Evolutionary conservation across 257 asterid species (phyloP).

Genomic region (Solanum virginianum): DNA sequence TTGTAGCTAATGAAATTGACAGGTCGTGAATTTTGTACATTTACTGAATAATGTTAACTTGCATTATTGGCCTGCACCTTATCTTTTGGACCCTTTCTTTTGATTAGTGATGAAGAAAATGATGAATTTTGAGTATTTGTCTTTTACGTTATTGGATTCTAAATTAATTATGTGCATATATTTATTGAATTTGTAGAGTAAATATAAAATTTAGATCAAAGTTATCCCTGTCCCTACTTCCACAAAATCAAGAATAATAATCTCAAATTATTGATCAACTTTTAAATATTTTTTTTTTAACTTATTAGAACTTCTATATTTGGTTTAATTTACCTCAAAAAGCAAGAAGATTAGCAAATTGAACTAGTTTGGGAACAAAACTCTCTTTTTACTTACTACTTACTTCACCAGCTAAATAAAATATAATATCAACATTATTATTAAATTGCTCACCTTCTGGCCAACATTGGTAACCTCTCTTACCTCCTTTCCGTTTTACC

Average conservation of each 20-base stretch:
- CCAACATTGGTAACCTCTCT: not conserved
- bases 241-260: not conserved
- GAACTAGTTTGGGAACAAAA: not conserved
- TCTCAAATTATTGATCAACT: no score
- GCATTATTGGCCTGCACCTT: not conserved
- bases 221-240: not conserved
- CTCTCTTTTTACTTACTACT: not conserved
- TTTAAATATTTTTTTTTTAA: no score
- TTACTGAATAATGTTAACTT: not conserved
- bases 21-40: constrained; percentile 1
- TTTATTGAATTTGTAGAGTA: no score
- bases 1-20: not conserved
- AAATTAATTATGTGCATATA: not conserved
- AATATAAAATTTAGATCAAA: not conserved
- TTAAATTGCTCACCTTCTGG: not conserved
- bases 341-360: no score
- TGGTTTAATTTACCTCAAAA: no score
- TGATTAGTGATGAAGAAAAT: not conserved
- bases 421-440: not conserved
- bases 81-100: not conserved
- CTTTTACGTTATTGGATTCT: not conserved
- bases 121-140: no score
- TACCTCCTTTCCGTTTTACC: no score
- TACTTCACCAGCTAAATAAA: not conserved
- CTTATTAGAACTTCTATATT: no score